Evolutionary conservation across 148 eudicot genomes (phyloP), one percentile per base, ranked within the genome.

Genomic region (Camellia japonica): DNA sequence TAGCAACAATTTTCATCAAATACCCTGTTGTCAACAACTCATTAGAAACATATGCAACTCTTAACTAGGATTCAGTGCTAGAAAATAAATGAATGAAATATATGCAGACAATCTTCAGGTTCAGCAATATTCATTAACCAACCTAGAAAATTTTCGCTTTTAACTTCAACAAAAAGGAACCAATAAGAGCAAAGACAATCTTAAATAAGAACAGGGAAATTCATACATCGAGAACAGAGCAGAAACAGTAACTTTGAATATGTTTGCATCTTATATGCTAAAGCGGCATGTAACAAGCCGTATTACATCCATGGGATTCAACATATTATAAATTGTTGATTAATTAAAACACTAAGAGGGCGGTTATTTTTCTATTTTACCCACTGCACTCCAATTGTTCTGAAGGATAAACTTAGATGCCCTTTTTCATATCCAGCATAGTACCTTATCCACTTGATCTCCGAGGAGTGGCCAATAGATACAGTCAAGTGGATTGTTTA

Each of bases 301-400:
- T 6, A 15, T 11, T 15, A 72, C 61, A 72, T 20, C 23, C 10
- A 20, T 4, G 3, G 43, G 75, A 42, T 19, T 38, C 7, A 8
- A 41, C 65, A 41, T 38, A 16, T 49, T 41, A 59, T 43, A 12
- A 18, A 59, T 16, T 13, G 10, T 7, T 15, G 16, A 30, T 23
- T 13, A 73, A 20, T 41, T 51, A 52, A 73, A 73, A 5, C 62
- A 73, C 46, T 0, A 41, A 55, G 38, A 20, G 5, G 49, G 30
- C 47, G 51, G 47, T 58, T 74, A 52, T 41, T 49, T 52, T 78
- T 42, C 64, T 52, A 68, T 61, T 55, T 68, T 55, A 20, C 80
- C 54, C 41, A 68, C 42, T 55, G 44, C 80, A 77, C 41, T 65
- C 4, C 15, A 49, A 42, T 12, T 18, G 80, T 54, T 41, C 52